phyloP scores from a whole-genome alignment of 2,329 filamentous ascomycete species.

The Cladophialophora bantiana region DNA sequence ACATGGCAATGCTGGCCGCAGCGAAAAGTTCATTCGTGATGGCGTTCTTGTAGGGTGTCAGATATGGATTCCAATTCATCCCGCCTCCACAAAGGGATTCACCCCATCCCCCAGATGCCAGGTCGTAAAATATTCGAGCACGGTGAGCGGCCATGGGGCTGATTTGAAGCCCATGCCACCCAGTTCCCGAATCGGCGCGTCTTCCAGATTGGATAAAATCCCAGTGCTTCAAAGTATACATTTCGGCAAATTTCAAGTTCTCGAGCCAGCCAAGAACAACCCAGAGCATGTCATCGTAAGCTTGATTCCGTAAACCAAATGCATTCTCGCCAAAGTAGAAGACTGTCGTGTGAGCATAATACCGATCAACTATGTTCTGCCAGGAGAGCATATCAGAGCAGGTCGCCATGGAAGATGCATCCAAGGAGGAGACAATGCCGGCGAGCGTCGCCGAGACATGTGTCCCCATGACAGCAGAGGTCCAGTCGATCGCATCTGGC shows the following conservation, averaged over 20 bases:
- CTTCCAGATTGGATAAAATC: slow-evolving; percentile 35
- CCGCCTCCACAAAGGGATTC: slow-evolving; percentile 80
- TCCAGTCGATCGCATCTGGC: slow-evolving; percentile 92
- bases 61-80: slow-evolving; percentile 86
- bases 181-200: slow-evolving; percentile 38
- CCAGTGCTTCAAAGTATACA: slow-evolving; percentile 72
- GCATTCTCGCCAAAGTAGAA: slow-evolving; percentile 90
- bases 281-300: slow-evolving; percentile 95
- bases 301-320: slow-evolving; percentile 75
- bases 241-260: slow-evolving; percentile 74
- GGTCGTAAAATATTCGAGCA: slow-evolving; percentile 82
- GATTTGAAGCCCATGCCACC: slow-evolving; percentile 81
- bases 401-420: slow-evolving; percentile 45
- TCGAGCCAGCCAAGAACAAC: slow-evolving; percentile 92
- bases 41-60: slow-evolving; percentile 90
- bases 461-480: slow-evolving; percentile 81
- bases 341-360: slow-evolving; percentile 76
- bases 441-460: slow-evolving; percentile 76
- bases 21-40: slow-evolving; percentile 94
- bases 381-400: slow-evolving; percentile 57
- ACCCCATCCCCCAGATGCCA: slow-evolving; percentile 82
- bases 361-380: slow-evolving; percentile 81
- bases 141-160: slow-evolving; percentile 79
- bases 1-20: slow-evolving; percentile 85
- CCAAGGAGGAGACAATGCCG: slow-evolving; percentile 67